Evolutionary conservation across 257 asterid species (phyloP).

Genomic region (Penstemon eatonii): DNA sequence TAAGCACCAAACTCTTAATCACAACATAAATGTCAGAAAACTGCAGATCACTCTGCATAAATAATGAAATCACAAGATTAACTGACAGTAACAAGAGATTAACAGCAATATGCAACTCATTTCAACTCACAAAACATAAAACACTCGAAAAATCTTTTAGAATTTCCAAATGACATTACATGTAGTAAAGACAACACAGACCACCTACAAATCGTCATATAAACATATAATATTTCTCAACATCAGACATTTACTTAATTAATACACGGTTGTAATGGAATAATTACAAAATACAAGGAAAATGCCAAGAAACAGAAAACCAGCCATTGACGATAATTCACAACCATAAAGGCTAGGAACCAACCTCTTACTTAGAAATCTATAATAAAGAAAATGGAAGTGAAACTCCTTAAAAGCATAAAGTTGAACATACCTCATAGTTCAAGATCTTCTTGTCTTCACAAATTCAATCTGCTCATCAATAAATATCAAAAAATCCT

Average conservation of each 20-base stretch:
- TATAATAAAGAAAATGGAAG: background rate
- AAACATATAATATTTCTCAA: background rate
- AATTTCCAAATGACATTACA: too few relatives aligned
- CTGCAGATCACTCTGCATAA: background rate
- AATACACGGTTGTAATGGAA: too few relatives aligned
- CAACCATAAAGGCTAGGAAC: background rate
- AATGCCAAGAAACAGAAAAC: too few relatives aligned
- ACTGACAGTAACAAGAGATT: background rate
- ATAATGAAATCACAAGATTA: too few relatives aligned
- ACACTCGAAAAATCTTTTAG: too few relatives aligned
- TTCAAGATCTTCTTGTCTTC: constrained; percentile 19
- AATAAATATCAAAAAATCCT: background rate
- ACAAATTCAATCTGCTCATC: constrained; percentile 22
- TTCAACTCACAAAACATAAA: background rate
- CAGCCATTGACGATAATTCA: background rate
- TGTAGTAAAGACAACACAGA: too few relatives aligned
- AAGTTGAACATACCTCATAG: constrained; percentile 26
- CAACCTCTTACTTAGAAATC: background rate
- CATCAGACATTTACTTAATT: background rate
- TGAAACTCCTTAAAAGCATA: background rate
- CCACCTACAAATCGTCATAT: too few relatives aligned
- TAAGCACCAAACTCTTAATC: background rate
- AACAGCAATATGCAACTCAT: background rate
- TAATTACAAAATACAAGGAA: too few relatives aligned
- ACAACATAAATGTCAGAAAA: background rate